Conservation (phyloP, 2,329 filamentous ascomycete genomes). For the Pseudocercospora crystallina region DNA sequence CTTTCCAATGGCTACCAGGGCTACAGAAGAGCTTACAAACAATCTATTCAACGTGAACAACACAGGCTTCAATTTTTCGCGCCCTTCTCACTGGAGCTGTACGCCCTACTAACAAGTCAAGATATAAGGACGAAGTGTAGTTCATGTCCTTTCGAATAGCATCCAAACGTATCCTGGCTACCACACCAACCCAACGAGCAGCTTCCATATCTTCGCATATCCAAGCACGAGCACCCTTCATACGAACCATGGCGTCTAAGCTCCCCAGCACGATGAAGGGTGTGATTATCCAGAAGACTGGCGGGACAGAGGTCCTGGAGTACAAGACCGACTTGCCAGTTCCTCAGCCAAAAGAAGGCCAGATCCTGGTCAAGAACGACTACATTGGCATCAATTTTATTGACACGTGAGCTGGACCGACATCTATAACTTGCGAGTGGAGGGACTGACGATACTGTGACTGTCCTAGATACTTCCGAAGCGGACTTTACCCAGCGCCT, state of each 20-base stretch:
- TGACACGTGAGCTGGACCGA: conserved; percentile 60
- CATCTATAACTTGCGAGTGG: neutral
- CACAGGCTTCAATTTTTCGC: no score
- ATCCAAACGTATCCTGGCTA: conserved; percentile 16
- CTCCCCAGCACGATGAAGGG: conserved; percentile 71
- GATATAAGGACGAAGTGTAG: neutral
- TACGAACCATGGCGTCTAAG: conserved; percentile 41
- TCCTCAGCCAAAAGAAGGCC: conserved; percentile 64
- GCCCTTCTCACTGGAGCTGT: no score
- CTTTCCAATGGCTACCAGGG: conserved; percentile 3
- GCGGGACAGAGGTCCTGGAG: conserved; percentile 69
- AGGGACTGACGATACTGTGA: neutral
- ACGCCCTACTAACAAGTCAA: no score
- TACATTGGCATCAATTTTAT: conserved; percentile 84
- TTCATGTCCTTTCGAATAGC: conserved; percentile 23
- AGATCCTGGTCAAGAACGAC: conserved; percentile 79
- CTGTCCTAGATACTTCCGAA: conserved; percentile 73
- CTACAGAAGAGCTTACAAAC: conserved; percentile 10
- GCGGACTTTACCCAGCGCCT: conserved; percentile 72
- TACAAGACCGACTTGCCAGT: conserved; percentile 70
- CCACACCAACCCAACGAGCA: conserved; percentile 25
- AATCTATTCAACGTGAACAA: neutral
- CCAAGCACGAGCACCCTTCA: conserved; percentile 3
- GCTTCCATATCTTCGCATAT: conserved; percentile 28
- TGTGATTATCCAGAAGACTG: conserved; percentile 69